Evolutionary conservation across 371 early-diverging fungal species (phyloP), one percentile per base, ranked within the genome.

Genomic region (Vairimorpha necatrix): DNA sequence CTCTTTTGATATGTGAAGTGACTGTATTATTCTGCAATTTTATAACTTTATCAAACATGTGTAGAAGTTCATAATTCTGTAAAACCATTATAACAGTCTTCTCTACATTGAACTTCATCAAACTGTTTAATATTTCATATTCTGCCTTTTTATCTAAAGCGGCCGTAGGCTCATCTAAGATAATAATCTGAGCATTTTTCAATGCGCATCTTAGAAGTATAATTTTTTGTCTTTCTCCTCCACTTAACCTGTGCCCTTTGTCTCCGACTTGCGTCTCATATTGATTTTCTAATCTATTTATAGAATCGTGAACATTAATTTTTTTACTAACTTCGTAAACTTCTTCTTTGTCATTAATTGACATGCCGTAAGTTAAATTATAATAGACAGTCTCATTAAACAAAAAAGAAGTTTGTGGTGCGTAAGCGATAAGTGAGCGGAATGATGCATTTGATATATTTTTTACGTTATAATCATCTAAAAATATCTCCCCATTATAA

Each of bases 191-290:
- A 2, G 87, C 83, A 69, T 87, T 82, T 84, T 88, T 89, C 54
- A 91, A 83, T 9, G 91, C 80, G 14, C 91, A 90, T 30, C 93
- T 86, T 14, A 92, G 90, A 72, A 93, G 89, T 7, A 91, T 89
- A 7, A 94, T 88, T 22, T 94, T 87, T 85, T 96, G 96, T 82
- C 92, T 93, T 84, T 96, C 95, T 22, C 98, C 96, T 30, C 89
- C 89, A 70, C 84, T 84, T 4, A 98, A 85, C 72, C 90, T 89
- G 78, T 91, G 82, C 14, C 96, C 98, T 38, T 93, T 88, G 79
- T 94, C 91, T 24, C 96, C 96, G 0, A 94, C 94, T 9, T 87
- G 88, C 0, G 95, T 93, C 0, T 93, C 87, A 83, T 96, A 96
- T 66, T 79, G 75, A 14, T 75, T 54, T 24, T 74, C 68, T 54